Percentiles rank a stretch among this genome's conserved stretches.
Conservation (phyloP, 129 eudicot species). For the Dittrichia graveolens region DNA sequence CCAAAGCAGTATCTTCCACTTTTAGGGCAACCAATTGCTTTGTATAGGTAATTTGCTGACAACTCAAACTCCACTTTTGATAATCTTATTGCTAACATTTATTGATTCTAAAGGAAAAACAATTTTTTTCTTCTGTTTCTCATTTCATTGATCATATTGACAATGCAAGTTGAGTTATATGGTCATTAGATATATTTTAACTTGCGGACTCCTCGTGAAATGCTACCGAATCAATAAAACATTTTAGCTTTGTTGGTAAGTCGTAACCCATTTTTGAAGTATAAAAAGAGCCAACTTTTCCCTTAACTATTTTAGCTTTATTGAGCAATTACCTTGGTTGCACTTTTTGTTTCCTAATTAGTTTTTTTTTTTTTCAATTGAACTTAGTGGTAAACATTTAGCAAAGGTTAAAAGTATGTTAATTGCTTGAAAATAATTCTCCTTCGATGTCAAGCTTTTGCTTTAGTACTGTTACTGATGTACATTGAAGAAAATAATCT, state of each 20-base stretch:
- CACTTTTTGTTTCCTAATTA: neutral
- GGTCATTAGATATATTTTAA: neutral
- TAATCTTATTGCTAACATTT: constrained; percentile 5
- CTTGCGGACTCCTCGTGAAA: neutral
- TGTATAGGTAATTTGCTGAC: constrained; percentile 71
- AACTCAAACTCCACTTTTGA: constrained; percentile 3
- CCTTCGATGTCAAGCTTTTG: neutral
- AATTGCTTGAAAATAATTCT: neutral
- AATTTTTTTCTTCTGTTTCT: too few relatives aligned
- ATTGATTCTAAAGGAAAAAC: neutral
- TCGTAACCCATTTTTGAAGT: neutral
- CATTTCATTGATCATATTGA: constrained; percentile 6
- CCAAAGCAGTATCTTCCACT: constrained; percentile 99
- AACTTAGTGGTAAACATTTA: neutral
- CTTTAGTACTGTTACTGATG: too few relatives aligned
- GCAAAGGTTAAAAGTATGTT: neutral
- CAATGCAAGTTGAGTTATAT: constrained; percentile 9
- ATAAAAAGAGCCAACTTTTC: constrained; percentile 7
- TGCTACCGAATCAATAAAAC: neutral
- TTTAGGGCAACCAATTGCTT: constrained; percentile 94
- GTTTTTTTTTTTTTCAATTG: neutral
- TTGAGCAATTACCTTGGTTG: constrained; percentile 4
- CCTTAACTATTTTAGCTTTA: neutral
- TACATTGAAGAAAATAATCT: too few relatives aligned
- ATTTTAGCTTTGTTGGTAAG: neutral